A percentile compares a stretch with the other conserved stretches of the same genome.
phyloP scores from a whole-genome alignment of 768 basidiomycete genomes.

The Cystofilobasidium bisporidii region DNA sequence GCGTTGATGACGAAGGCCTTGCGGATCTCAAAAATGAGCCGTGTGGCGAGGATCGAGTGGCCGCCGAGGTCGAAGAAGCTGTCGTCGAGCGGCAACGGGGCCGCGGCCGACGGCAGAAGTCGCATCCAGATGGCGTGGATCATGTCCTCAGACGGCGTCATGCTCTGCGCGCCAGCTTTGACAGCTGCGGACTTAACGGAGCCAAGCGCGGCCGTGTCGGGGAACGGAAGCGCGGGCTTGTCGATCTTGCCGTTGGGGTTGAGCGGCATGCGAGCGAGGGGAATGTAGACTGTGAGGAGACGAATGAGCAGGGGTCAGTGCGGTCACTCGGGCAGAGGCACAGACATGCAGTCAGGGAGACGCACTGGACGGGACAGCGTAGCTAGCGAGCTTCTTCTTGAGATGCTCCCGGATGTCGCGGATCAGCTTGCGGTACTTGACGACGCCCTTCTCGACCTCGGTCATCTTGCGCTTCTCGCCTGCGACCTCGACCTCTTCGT shows the following conservation, averaged over 20 bases:
- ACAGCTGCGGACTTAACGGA: conserved; percentile 40
- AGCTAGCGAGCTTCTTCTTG: conserved; percentile 90
- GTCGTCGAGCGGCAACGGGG: conserved; percentile 74
- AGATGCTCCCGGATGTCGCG: conserved; percentile 88
- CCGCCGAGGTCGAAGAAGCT: conserved; percentile 98
- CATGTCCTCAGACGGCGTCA: conserved; percentile 63
- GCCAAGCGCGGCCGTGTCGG: conserved; percentile 62
- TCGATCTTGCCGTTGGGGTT: conserved; percentile 99
- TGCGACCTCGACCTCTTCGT: conserved; percentile 36
- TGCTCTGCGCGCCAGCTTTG: conserved; percentile 36
- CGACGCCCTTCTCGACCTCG: conserved; percentile 64
- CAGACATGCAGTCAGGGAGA: no score
- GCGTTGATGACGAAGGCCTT: conserved; percentile 83
- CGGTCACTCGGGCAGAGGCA: neutral
- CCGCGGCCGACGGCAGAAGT: conserved; percentile 68
- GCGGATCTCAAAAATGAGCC: conserved; percentile 91
- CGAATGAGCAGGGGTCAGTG: conserved; percentile 4
- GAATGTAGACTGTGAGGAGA: conserved; percentile 69
- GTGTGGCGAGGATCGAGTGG: conserved; percentile 94
- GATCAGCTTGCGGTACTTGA: conserved; percentile 75
- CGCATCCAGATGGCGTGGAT: conserved; percentile 75
- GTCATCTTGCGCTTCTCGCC: conserved; percentile 50
- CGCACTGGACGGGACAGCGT: conserved; percentile 83
- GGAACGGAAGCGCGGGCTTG: conserved; percentile 96
- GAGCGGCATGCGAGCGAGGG: conserved; percentile 86